Evolutionary conservation across 768 basidiomycete species (phyloP).

Genomic region (Termitomyces sp.): DNA sequence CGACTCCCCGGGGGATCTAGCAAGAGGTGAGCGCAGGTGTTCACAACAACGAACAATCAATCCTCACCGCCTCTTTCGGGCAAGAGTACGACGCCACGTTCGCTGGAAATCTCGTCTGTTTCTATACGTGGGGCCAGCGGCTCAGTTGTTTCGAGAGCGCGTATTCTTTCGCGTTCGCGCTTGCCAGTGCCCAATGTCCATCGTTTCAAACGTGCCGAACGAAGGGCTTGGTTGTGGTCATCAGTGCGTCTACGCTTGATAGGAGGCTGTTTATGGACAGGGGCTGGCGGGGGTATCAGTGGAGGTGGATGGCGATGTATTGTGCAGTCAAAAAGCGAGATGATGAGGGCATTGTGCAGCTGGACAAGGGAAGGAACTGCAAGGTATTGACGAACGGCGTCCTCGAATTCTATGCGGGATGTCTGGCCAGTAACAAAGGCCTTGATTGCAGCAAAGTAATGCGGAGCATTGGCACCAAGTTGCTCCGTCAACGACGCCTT

Average conservation of each 20-base stretch:
- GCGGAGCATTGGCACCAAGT: slow-evolving; percentile 53
- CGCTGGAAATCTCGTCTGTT: slow-evolving; percentile 64
- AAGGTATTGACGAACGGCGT: slow-evolving; percentile 55
- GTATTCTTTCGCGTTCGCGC: slow-evolving; percentile 71
- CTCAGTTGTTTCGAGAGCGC: slow-evolving; percentile 37
- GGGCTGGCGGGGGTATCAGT: slow-evolving; percentile 4
- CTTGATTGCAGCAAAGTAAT: slow-evolving; percentile 62
- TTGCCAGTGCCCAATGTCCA: slow-evolving; percentile 72
- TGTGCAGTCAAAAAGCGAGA: slow-evolving; percentile 78
- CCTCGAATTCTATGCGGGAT: slow-evolving; percentile 75
- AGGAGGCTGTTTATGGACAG: slow-evolving; percentile 58
- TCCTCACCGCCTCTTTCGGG: slow-evolving; percentile 60
- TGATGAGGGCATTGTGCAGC: slow-evolving; percentile 79
- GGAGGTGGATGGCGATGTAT: slow-evolving; percentile 22
- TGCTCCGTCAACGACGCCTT: slow-evolving; percentile 61
- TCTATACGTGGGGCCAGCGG: slow-evolving; percentile 39
- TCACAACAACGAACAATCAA: neutral
- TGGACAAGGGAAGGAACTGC: slow-evolving; percentile 65
- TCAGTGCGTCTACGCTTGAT: slow-evolving; percentile 59
- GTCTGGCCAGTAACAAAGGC: slow-evolving; percentile 62
- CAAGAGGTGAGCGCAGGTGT: neutral
- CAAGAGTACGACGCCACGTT: slow-evolving; percentile 62
- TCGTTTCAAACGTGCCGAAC: slow-evolving; percentile 63
- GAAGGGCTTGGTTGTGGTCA: slow-evolving; percentile 49
- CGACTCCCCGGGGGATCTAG: slow-evolving; percentile 69